phyloP scores from a whole-genome alignment of 2,329 filamentous ascomycete species.

The Botrytis aclada region DNA sequence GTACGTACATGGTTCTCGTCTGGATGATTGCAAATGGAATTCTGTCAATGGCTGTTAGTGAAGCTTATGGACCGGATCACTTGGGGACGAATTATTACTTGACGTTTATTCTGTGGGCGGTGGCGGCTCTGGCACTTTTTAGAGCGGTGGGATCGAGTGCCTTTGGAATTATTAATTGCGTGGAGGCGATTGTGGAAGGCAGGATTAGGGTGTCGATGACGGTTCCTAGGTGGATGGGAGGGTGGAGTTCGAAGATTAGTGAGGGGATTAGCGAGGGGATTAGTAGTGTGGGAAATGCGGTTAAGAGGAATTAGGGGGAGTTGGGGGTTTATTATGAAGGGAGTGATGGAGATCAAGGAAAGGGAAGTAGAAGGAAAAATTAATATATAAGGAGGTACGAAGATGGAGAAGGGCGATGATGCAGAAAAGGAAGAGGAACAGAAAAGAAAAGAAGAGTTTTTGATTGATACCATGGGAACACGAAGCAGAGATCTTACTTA shows the following conservation, averaged over 20 bases:
- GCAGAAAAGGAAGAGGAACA: too few species aligned
- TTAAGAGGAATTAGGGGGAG: conserved; percentile 13
- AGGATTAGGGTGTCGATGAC: conserved; percentile 51
- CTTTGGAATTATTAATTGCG: conserved; percentile 77
- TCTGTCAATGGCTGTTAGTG: conserved; percentile 87
- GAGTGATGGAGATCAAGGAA: background rate
- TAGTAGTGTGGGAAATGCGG: conserved; percentile 35
- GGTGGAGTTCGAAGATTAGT: conserved; percentile 32
- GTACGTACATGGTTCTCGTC: conserved; percentile 94
- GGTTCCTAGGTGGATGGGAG: conserved; percentile 34
- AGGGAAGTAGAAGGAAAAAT: too few species aligned
- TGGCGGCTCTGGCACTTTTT: conserved; percentile 83
- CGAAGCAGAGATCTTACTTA: background rate
- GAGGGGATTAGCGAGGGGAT: conserved; percentile 34
- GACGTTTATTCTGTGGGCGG: conserved; percentile 87
- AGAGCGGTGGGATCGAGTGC: conserved; percentile 77
- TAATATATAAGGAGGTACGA: background rate
- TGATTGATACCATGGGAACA: conserved; percentile 13
- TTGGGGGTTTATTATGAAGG: background rate
- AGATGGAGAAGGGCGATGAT: background rate
- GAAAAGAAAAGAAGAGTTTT: background rate
- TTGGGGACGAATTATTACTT: conserved; percentile 87
- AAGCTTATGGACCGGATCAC: conserved; percentile 71
- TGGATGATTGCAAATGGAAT: conserved; percentile 94
- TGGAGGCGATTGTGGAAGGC: conserved; percentile 86